Percentiles rank a stretch among this genome's conserved stretches.
Evolutionary conservation across 1,284 basidiomycete species (phyloP).

Genomic region (Gomphus bonarii): DNA sequence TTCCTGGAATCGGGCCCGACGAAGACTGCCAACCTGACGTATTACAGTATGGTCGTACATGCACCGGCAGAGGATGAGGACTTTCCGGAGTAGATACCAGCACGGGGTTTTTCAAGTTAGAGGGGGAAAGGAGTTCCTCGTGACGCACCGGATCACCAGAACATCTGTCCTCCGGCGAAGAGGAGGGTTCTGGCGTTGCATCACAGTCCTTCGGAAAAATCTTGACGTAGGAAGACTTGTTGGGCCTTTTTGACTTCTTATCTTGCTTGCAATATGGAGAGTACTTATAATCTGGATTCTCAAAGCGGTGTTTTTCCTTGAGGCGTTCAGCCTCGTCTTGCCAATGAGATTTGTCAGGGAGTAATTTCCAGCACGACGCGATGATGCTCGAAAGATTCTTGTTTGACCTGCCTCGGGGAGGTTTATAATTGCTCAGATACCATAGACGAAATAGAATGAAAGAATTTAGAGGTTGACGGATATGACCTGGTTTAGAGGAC

Average conservation of each 20-base stretch:
- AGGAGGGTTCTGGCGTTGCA: neutral
- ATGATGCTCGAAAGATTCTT: slow-evolving; percentile 13
- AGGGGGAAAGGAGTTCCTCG: neutral
- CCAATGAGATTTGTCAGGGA: slow-evolving; percentile 9
- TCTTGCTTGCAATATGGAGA: slow-evolving; percentile 8
- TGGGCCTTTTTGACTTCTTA: neutral
- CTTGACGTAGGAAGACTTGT: neutral
- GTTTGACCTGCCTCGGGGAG: neutral
- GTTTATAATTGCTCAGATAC: slow-evolving; percentile 5
- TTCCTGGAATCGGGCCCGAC: neutral
- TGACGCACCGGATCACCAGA: neutral
- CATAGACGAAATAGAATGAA: slow-evolving; percentile 18
- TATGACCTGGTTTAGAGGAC: neutral
- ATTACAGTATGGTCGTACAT: neutral
- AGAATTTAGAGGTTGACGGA: slow-evolving; percentile 15
- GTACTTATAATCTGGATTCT: slow-evolving; percentile 15
- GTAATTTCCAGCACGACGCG: slow-evolving; percentile 12
- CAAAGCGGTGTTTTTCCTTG: neutral
- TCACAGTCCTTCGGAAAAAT: neutral
- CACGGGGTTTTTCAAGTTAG: slow-evolving; percentile 1
- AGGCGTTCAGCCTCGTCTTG: slow-evolving; percentile 10
- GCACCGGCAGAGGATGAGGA: neutral
- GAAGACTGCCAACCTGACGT: neutral
- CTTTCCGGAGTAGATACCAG: neutral
- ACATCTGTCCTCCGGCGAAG: neutral